These are phyloP conservation scores for Arthrobotrys pseudoclavata DNA, from an alignment of 2,329 filamentous ascomycete genomes.

Conservation along the genomic window DNA sequence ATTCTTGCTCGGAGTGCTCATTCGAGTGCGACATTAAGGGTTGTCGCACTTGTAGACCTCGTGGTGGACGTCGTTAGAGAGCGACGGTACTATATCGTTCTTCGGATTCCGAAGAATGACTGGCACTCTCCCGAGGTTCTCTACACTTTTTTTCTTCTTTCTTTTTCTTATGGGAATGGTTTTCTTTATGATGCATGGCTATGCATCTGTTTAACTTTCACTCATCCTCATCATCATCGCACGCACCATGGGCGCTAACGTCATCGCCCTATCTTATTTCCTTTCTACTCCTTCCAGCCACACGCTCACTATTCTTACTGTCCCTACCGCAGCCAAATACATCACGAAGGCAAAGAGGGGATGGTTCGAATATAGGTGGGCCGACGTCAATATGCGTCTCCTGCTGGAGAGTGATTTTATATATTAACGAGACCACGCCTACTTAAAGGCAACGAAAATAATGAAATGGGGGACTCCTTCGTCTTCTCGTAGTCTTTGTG, in stretches of 20 bases:
- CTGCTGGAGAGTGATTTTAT: background rate
- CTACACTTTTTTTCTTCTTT: background rate
- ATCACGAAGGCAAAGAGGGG: background rate
- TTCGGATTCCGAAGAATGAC: background rate
- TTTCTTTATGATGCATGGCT: background rate
- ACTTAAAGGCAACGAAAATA: background rate
- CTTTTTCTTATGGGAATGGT: background rate
- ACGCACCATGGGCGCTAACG: no score
- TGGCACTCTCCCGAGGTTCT: background rate
- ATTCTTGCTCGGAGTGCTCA: constrained; percentile 56
- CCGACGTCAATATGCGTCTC: background rate
- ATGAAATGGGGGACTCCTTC: background rate
- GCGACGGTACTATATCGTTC: background rate
- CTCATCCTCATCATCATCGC: background rate
- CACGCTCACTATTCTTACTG: background rate
- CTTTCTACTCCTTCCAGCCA: background rate
- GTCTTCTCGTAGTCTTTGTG: background rate
- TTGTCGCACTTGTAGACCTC: constrained; percentile 50
- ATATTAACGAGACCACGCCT: background rate
- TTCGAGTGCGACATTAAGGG: constrained; percentile 47
- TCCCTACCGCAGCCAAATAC: background rate
- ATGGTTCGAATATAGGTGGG: background rate
- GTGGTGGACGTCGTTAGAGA: constrained; percentile 27
- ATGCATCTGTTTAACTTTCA: background rate
- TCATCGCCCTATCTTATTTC: background rate